Conservation (phyloP, 2,329 filamentous ascomycete genomes). For the Leptographium procerum region DNA sequence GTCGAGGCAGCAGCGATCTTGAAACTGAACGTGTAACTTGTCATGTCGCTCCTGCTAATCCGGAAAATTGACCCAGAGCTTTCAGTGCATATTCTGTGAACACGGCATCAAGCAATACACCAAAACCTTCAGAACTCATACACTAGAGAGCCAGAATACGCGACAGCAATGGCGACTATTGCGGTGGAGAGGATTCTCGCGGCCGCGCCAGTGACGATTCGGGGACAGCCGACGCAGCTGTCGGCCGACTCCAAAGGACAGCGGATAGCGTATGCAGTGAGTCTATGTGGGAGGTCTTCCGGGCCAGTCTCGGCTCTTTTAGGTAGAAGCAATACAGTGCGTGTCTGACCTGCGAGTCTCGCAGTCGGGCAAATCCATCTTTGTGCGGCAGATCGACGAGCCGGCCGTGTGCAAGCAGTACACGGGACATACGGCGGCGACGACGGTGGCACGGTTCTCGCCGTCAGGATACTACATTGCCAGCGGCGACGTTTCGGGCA, state of each 20-base stretch:
- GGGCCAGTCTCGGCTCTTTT: too few relatives aligned
- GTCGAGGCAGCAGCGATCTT: not conserved
- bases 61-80: not conserved
- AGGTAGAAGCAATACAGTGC: not conserved
- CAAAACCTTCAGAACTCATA: not conserved
- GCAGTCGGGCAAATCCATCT: constrained; percentile 91
- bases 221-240: constrained; percentile 81
- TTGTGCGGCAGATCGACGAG: constrained; percentile 87
- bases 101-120: not conserved
- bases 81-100: not conserved
- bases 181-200: constrained; percentile 64
- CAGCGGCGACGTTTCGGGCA: constrained; percentile 75
- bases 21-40: too few relatives aligned
- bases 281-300: constrained; percentile 20
- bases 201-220: constrained; percentile 68
- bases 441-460: constrained; percentile 86
- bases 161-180: constrained; percentile 26
- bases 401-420: constrained; percentile 81
- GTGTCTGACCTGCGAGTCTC: not conserved
- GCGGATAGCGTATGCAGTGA: constrained; percentile 82
- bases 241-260: constrained; percentile 83
- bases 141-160: not conserved
- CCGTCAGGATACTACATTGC: constrained; percentile 93
- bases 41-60: not conserved
- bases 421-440: constrained; percentile 76